Percentiles rank a stretch among this genome's conserved stretches.
phyloP scores from a whole-genome alignment of 2,329 filamentous ascomycete species.

The Fusarium caatingaense region DNA sequence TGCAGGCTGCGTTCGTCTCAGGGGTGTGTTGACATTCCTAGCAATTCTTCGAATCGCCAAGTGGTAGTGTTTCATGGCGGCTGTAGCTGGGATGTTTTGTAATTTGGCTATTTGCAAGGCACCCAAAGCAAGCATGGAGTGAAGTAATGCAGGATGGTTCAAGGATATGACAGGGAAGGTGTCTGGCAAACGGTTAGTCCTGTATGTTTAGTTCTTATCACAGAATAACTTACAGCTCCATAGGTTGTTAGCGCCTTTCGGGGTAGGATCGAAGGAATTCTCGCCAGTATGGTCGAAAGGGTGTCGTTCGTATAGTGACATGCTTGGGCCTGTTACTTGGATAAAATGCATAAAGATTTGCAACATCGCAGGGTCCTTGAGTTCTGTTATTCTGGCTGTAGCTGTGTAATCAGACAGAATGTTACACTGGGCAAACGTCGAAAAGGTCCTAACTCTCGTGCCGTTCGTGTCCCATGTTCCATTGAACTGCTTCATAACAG shows the following conservation, averaged over 20 bases:
- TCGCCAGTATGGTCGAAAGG: conserved; percentile 75
- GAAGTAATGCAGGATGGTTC: conserved; percentile 85
- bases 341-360: conserved; percentile 93
- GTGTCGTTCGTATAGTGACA: conserved; percentile 89
- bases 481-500: conserved; percentile 53
- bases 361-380: conserved; percentile 83
- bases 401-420: conserved; percentile 75
- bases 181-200: conserved; percentile 59
- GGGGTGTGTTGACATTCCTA: conserved; percentile 76
- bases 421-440: conserved; percentile 59
- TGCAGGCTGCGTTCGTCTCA: conserved; percentile 77
- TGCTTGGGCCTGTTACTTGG: conserved; percentile 83
- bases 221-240: conserved; percentile 67
- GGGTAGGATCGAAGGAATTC: conserved; percentile 68
- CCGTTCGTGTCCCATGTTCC: conserved; percentile 49
- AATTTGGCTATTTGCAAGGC: conserved; percentile 90
- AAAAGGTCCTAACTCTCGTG: conserved; percentile 62
- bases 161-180: conserved; percentile 86
- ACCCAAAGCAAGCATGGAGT: conserved; percentile 88
- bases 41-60: conserved; percentile 83
- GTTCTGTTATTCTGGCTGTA: conserved; percentile 73
- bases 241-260: conserved; percentile 71
- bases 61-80: conserved; percentile 92
- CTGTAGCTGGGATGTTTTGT: conserved; percentile 77
- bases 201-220: not conserved